Base-by-base conservation (phyloP, 2,329 filamentous ascomycete genomes). In the Pseudocercospora crystallina region DNA sequence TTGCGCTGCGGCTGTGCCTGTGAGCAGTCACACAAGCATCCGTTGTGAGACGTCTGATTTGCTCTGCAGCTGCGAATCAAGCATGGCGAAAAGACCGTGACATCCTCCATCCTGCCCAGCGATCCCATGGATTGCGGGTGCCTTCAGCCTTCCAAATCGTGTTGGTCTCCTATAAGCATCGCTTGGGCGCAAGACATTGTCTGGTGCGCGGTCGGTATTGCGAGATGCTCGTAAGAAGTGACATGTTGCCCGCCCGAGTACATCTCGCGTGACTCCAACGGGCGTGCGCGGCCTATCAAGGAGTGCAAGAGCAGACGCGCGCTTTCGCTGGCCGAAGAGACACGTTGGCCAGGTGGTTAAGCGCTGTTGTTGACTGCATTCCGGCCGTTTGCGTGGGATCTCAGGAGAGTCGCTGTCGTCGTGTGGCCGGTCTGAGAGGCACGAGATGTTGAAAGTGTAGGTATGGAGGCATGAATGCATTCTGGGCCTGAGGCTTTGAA, bases 1-100 rank as follows among this genome's bases (percentile, higher is more conserved):
- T 47, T 26, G 47, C 43, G 34, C 39, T 38, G 49, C 46, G 55
- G 51, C 55, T 47, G 51, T 53, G 54, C 50, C 50, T 54, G 55
- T 43, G 44, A 31, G 45, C 33, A 33, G 51, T 57, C 47, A 50
- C 50, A 57, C 54, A 40, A 26, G 34, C 31, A 39, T 30, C 26
- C 33, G 12, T 26, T 43, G 34, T 45, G 26, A 40, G 44, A 38
- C n/a, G 20, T 51, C 47, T 51, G 54, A 50, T 52, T 50, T 41
- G 51, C 36, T 45, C 42, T 30, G 10, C 39, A 14, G 31, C 31
- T 36, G 46, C 36, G 32, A 36, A 46, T 47, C 43, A 47, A 33
- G 49, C 49, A 45, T 43, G 14, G 29, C 33, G 38, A 47, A 30
- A 35, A 42, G 43, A 42, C 29, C 29, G 40, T 44, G 35, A 44